Percentiles rank a stretch among this genome's conserved stretches.
These are phyloP conservation scores for Mycena galopus DNA, from an alignment of 768 basidiomycete genomes.

Conservation along the genomic window DNA sequence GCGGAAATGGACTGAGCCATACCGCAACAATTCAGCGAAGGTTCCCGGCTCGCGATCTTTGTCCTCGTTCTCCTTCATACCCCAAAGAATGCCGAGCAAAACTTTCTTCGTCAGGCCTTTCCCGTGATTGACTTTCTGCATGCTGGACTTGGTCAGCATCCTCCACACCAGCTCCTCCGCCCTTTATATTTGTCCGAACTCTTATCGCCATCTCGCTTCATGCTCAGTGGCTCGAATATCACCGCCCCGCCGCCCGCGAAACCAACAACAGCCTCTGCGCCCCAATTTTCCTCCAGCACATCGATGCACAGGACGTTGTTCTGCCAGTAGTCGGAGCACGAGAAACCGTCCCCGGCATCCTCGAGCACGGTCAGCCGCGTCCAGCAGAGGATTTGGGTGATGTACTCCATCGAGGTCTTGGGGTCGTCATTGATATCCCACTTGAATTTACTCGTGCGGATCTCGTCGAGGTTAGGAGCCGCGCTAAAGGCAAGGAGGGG, in stretches of 20 bases:
- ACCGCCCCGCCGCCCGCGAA: background rate
- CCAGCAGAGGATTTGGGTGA: background rate
- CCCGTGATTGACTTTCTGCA: slow-evolving; percentile 3
- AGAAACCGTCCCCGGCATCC: slow-evolving; percentile 3
- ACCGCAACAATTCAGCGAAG: background rate
- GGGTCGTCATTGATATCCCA: background rate
- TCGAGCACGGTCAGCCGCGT: slow-evolving; percentile 2
- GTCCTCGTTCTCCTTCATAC: background rate
- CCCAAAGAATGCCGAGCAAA: background rate
- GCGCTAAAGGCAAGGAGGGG: background rate
- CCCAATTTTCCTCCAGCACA: slow-evolving; percentile 4
- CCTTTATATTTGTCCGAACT: background rate
- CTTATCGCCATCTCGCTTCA: background rate
- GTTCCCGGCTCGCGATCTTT: slow-evolving; percentile 1
- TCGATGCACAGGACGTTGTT: slow-evolving; percentile 1
- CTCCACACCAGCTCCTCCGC: slow-evolving; percentile 2
- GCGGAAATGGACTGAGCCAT: background rate
- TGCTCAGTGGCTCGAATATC: background rate
- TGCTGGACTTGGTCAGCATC: background rate
- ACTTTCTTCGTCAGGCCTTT: background rate
- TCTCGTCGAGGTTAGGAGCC: background rate
- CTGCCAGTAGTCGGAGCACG: slow-evolving; percentile 1
- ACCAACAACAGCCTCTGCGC: background rate
- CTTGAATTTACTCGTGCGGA: background rate
- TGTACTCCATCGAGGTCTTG: slow-evolving; percentile 1